These are phyloP conservation scores for Calonectria pauciramosa DNA, from an alignment of 2,329 filamentous ascomycete species.

Conservation along the genomic window DNA sequence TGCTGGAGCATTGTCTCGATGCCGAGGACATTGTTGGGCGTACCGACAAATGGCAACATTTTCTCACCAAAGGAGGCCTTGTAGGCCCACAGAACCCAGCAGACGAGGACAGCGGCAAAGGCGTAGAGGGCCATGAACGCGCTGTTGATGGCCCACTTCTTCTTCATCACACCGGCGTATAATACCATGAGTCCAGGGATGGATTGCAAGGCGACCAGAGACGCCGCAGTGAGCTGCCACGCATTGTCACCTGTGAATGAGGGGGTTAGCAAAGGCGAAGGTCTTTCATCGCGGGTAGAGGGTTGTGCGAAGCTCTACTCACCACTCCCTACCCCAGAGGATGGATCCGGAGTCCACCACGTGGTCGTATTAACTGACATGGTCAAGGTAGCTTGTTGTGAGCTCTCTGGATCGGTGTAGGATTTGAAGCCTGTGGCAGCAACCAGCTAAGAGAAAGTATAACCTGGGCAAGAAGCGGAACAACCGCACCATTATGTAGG, in stretches of 20 bases:
- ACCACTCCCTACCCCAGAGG: conserved; percentile 23
- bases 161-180: conserved; percentile 28
- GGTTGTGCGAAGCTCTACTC: not conserved
- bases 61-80: conserved; percentile 30
- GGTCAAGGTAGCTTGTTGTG: not conserved
- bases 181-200: conserved; percentile 29
- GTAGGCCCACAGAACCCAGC: conserved; percentile 32
- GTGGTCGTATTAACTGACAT: conserved; percentile 19
- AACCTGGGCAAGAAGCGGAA: not conserved
- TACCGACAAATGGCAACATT: conserved; percentile 29
- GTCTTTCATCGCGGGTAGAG: not conserved
- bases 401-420: not conserved
- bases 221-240: conserved; percentile 30
- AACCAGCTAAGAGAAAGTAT: not conserved
- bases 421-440: not conserved
- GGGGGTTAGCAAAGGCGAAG: not conserved
- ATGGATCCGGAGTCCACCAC: conserved; percentile 18
- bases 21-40: conserved; percentile 25
- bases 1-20: conserved; percentile 28
- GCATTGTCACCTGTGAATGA: conserved; percentile 19
- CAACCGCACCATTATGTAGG: not conserved
- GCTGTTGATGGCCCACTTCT: conserved; percentile 33
- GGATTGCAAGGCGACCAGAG: conserved; percentile 29
- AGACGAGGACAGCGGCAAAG: conserved; percentile 26
- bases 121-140: conserved; percentile 33